Base-by-base conservation (phyloP, 768 basidiomycete species). In the Rhizopogon salebrosus region DNA sequence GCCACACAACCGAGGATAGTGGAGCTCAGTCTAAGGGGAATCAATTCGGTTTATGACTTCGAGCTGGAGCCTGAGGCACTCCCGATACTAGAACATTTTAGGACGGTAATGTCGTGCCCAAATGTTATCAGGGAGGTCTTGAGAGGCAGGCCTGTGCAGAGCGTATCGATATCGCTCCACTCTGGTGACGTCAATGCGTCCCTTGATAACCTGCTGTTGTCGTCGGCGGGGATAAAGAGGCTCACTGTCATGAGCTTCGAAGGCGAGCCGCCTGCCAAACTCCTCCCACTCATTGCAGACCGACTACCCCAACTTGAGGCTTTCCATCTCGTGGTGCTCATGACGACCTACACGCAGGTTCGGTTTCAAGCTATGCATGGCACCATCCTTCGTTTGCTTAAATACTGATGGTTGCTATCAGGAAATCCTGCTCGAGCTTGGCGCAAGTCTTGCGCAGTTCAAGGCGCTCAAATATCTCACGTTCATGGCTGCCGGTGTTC, bases 241-340 rank as follows among this genome's bases (percentile, higher is more conserved):
- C 67, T 85, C 36, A 86, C 80, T 23, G 68, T 84, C 24, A 79
- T 84, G 69, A 78, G 78, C 36, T 80, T 85, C 45, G 83, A 84
- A 55, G 66, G 74, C 3, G 61, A 66, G 1, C 69, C 75, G 0
- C 78, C 78, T 11, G 62, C 67, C 1, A 65, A 69, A 48, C 65
- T 85, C 48, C 64, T 86, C 22, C 56, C 68, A 2, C 75, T 79
- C 45, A 70, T 86, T 3, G 72, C 79, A 9, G 54, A 58, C 40
- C 72, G 79, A 4, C 69, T 84, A 4, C 74, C 76, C 0, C 49
- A 70, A 31, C 66, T 87, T 43, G 82, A 86, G 61, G 81, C 83
- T 1, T 63, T 86, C 27, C 83, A 85, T 59, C 67, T 85, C 27
- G 81, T 86, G 9, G 72, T 83, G 41, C 67, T 84, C 20, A 70